phyloP scores from a whole-genome alignment of 306 rosid species.

The Ormosia emarginata region DNA sequence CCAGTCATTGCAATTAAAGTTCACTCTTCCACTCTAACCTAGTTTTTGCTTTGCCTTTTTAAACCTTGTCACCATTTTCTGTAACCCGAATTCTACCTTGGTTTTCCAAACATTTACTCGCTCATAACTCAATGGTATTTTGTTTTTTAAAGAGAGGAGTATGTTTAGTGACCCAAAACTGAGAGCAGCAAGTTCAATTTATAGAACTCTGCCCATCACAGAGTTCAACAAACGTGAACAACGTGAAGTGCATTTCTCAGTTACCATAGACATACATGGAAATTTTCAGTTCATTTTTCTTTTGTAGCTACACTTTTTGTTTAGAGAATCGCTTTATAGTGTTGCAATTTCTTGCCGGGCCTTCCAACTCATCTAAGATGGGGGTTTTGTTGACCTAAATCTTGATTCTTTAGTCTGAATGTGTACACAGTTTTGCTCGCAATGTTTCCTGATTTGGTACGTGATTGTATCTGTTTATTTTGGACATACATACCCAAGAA shows the following conservation, averaged over 20 bases:
- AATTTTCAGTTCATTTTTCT: not conserved
- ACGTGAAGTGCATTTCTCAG: not conserved
- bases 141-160: too few relatives aligned
- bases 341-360: not conserved
- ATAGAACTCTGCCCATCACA: too few relatives aligned
- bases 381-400: slow-evolving; percentile 36
- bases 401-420: not conserved
- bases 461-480: not conserved
- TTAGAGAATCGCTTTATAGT: not conserved
- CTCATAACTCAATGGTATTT: too few relatives aligned
- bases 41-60: too few relatives aligned
- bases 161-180: too few relatives aligned
- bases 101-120: too few relatives aligned
- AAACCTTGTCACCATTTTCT: too few relatives aligned
- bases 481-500: not conserved
- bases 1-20: too few relatives aligned
- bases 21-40: too few relatives aligned
- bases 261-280: not conserved
- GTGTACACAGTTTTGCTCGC: not conserved
- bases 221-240: too few relatives aligned
- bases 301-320: not conserved
- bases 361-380: not conserved
- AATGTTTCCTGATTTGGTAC: not conserved
- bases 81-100: too few relatives aligned
- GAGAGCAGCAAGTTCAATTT: too few relatives aligned